Evolutionary conservation across 331 rosid genomes (phyloP), one percentile per base, ranked within the genome.

Genomic region (Quercus tomentella): DNA sequence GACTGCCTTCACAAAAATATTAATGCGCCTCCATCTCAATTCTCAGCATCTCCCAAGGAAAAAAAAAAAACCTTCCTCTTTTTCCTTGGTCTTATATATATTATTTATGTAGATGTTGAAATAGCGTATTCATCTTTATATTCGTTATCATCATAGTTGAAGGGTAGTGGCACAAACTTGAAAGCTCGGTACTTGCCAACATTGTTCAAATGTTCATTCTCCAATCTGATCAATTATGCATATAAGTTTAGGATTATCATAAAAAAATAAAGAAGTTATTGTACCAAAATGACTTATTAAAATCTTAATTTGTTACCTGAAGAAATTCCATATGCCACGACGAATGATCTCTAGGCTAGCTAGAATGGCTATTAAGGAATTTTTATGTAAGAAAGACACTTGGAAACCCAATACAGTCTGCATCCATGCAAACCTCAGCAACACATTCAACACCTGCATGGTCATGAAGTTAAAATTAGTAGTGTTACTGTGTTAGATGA

Each of bases 381-480:
- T 66, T 80, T 16, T 16, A 75, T 91, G 92, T 84, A 88, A 56
- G 77, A 83, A 88, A 51, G 77, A 20, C 20, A 87, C 18, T 1
- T 86, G 2, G 77, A 88, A 86, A 14, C 69, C 49, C 77, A 86
- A 26, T 17, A 92, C 91, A 20, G 93, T 86, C 56, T 90, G 16
- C 41, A 89, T 52, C 96, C 96, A 90, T 6, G 96, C 88, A 86
- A 92, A 88, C 84, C 93, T 90, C 82, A 92, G 85, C 82, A 92
- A 55, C 35, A 90, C 85, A 75, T 92, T 89, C 76, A 89, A 61
- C 43, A 70, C 89, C 97, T 92, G 89, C 85, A 63, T 17, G 25
- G 61, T 41, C 72, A 17, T 23, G 37, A 28, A 26, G 4, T 26
- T 17, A 14, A 28, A 28, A 10, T 5, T 22, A 43, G 23, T 15